These are phyloP conservation scores for Thielaviopsis populi DNA, from an alignment of 2,329 filamentous ascomycete genomes.

Conservation along the genomic window DNA sequence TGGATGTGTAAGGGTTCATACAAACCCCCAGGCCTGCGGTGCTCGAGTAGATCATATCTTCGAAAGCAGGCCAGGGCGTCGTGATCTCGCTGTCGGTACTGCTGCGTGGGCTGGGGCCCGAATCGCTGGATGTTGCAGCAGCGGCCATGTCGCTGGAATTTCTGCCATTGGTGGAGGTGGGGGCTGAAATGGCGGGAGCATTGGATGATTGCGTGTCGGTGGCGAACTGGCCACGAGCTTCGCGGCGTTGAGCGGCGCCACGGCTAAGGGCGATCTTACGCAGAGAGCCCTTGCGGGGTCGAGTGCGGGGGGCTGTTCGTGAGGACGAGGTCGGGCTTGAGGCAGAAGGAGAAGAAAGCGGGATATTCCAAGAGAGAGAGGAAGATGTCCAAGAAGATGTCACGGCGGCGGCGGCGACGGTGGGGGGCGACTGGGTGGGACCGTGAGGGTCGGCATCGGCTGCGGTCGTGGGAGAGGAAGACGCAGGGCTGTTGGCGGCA, in stretches of 20 bases:
- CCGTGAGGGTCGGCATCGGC: constrained; percentile 1
- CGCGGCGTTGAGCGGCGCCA: constrained; percentile 38
- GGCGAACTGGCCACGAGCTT: background rate
- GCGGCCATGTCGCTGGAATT: background rate
- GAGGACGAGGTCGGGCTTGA: background rate
- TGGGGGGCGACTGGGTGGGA: background rate
- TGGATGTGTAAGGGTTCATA: constrained; percentile 40
- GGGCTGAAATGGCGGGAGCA: background rate
- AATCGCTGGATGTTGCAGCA: constrained; percentile 5
- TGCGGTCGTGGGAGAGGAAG: background rate
- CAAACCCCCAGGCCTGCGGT: constrained; percentile 22
- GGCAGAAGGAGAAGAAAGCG: background rate
- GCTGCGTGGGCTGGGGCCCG: constrained; percentile 12
- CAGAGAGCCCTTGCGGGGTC: constrained; percentile 58
- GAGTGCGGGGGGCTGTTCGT: constrained; percentile 7
- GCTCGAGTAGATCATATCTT: constrained; percentile 3
- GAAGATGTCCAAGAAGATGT: background rate
- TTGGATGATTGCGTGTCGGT: background rate
- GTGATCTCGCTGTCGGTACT: constrained; percentile 14
- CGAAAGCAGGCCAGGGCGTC: constrained; percentile 16
- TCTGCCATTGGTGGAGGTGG: background rate
- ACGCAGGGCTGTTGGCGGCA: background rate
- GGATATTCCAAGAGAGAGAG: constrained; percentile 1
- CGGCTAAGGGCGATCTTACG: constrained; percentile 75
- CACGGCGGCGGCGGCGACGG: background rate